These are phyloP conservation scores for Neonectria magnoliae DNA, from an alignment of 2,329 filamentous ascomycete species.

Conservation along the genomic window DNA sequence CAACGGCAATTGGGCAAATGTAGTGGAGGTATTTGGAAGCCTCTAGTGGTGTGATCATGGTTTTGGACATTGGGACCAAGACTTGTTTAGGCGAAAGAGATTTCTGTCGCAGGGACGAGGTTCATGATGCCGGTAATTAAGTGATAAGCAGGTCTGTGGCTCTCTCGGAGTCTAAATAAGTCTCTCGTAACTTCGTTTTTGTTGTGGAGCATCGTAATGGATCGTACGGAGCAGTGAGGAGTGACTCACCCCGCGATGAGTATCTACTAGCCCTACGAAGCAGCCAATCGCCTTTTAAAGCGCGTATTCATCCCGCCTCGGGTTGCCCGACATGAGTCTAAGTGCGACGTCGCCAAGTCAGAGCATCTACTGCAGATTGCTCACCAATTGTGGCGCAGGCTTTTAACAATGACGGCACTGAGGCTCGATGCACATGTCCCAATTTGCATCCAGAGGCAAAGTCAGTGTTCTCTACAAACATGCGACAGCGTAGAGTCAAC, in stretches of 20 bases:
- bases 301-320: not conserved
- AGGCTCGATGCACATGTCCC: not conserved
- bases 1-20: slow-evolving; percentile 4
- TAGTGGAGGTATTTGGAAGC: slow-evolving; percentile 28
- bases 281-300: not conserved
- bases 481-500: not conserved
- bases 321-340: not conserved
- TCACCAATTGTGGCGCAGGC: not conserved
- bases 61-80: not conserved
- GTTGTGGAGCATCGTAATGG: not conserved
- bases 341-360: not conserved
- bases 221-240: not conserved
- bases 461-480: not conserved
- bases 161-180: not conserved
- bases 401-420: not conserved
- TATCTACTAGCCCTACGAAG: not conserved
- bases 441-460: not conserved
- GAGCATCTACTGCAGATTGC: too few species aligned
- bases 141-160: too few species aligned
- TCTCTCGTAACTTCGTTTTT: not conserved
- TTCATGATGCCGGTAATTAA: not conserved
- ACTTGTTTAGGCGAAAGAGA: not conserved
- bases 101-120: not conserved
- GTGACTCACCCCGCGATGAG: not conserved
- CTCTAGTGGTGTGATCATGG: not conserved